These are phyloP conservation scores for Metarhizium humberi DNA, from an alignment of 2,329 filamentous ascomycete genomes.

Conservation along the genomic window DNA sequence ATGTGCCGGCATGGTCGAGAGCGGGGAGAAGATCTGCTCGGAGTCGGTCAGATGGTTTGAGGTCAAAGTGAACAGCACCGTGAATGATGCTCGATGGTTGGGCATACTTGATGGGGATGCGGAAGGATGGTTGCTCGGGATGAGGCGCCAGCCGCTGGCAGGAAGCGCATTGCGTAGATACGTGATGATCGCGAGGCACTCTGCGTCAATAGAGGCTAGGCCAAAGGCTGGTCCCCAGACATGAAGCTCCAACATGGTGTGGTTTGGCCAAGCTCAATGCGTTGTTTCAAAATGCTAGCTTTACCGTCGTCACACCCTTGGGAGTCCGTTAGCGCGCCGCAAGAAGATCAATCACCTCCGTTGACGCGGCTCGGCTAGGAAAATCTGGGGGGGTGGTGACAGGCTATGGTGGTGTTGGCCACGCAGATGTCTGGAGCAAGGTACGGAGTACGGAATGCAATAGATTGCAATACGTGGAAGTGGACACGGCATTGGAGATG, in stretches of 20 bases:
- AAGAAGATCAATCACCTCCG: not conserved
- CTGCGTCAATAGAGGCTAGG: conserved; percentile 81
- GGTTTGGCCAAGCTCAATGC: not conserved
- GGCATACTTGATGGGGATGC: conserved; percentile 59
- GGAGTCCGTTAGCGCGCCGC: not conserved
- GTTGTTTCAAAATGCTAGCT: not conserved
- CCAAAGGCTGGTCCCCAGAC: conserved; percentile 86
- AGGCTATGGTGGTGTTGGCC: not conserved
- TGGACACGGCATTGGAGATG: not conserved
- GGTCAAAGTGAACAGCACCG: conserved; percentile 1
- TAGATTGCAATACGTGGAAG: too few relatives aligned
- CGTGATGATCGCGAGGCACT: conserved; percentile 77
- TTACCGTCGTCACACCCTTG: not conserved
- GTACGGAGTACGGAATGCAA: too few relatives aligned
- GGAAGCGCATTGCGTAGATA: conserved; percentile 60
- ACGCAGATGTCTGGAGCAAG: too few relatives aligned
- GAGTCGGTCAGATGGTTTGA: conserved; percentile 11
- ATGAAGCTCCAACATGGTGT: conserved; percentile 55
- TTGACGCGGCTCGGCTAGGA: not conserved
- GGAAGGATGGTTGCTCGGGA: conserved; percentile 65
- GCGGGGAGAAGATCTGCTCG: conserved; percentile 44
- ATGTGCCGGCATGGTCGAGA: conserved; percentile 40
- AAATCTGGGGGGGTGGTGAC: not conserved
- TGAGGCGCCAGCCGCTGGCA: conserved; percentile 53
- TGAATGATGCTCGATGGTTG: not conserved